phyloP scores from a whole-genome alignment of 2,329 filamentous ascomycete genomes.

The Paecilomyces dactylethromorphus region DNA sequence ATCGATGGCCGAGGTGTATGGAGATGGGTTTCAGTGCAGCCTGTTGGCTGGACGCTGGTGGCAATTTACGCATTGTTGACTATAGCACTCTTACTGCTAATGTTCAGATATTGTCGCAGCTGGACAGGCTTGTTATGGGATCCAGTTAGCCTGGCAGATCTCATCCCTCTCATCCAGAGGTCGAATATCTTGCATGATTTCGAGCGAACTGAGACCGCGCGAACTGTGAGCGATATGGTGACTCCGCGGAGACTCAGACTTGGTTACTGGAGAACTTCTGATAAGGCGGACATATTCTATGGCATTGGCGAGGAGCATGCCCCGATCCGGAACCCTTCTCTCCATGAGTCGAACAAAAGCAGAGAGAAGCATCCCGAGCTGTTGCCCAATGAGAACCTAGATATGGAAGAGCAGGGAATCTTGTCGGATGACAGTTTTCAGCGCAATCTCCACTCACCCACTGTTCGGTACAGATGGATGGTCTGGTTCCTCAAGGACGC shows the following conservation, averaged over 20 bases:
- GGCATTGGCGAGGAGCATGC: slow-evolving; percentile 62
- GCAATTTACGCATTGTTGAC: slow-evolving; percentile 65
- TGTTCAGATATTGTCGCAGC: slow-evolving; percentile 58
- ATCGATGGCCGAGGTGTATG: slow-evolving; percentile 55
- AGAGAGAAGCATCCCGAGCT: slow-evolving; percentile 24
- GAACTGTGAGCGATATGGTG: slow-evolving; percentile 40
- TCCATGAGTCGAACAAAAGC: slow-evolving; percentile 23
- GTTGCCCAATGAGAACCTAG: slow-evolving; percentile 22
- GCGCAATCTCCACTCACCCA: slow-evolving; percentile 45
- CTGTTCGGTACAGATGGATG: slow-evolving; percentile 59
- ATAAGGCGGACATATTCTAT: slow-evolving; percentile 66
- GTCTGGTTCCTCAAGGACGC: slow-evolving; percentile 69
- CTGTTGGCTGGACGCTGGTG: slow-evolving; percentile 71
- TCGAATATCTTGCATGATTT: slow-evolving; percentile 74
- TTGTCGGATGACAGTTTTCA: slow-evolving; percentile 40
- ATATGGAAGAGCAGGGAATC: slow-evolving; percentile 31
- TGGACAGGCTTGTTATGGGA: slow-evolving; percentile 82
- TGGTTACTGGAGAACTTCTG: slow-evolving; percentile 77
- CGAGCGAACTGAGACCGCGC: slow-evolving; percentile 58
- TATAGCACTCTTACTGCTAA: slow-evolving; percentile 50
- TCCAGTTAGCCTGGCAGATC: slow-evolving; percentile 70
- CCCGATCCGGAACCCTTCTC: slow-evolving; percentile 39
- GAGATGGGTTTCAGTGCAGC: slow-evolving; percentile 74
- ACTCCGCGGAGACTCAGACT: slow-evolving; percentile 60
- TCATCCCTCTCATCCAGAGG: slow-evolving; percentile 69